A percentile compares a stretch with the other conserved stretches of the same genome.
phyloP scores from a whole-genome alignment of 192 early-diverging fungal species.

The Mortierella hygrophila region DNA sequence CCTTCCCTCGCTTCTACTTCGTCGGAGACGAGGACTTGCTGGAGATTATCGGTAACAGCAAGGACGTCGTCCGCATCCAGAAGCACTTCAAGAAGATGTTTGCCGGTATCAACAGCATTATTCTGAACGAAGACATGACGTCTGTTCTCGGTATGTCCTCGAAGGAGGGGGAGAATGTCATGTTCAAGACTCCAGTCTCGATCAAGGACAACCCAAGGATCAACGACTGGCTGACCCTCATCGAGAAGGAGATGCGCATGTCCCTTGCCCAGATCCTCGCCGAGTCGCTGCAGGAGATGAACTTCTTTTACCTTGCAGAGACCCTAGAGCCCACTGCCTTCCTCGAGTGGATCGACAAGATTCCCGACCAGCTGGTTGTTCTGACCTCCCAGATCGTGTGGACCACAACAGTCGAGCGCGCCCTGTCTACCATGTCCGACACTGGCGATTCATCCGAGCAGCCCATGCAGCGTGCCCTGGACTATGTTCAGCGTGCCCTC shows the following conservation, averaged over 20 bases:
- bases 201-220: constrained; percentile 90
- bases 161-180: constrained; percentile 91
- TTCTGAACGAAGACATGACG: constrained; percentile 84
- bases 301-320: constrained; percentile 67
- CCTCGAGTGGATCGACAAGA: constrained; percentile 87
- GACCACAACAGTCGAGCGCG: constrained; percentile 89
- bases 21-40: constrained; percentile 99
- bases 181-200: constrained; percentile 82
- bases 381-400: constrained; percentile 91
- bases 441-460: constrained; percentile 47
- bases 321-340: constrained; percentile 69
- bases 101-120: constrained; percentile 90
- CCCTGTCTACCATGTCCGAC: constrained; percentile 65
- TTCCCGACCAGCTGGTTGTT: constrained; percentile 95
- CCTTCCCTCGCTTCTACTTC: constrained; percentile 99
- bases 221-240: constrained; percentile 95
- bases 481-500: constrained; percentile 77
- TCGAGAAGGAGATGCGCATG: constrained; percentile 95
- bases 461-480: constrained; percentile 70
- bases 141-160: constrained; percentile 88
- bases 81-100: constrained; percentile 99
- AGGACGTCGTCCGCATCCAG: constrained; percentile 95
- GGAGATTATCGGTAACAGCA: constrained; percentile 99
- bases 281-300: constrained; percentile 79
- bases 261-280: constrained; percentile 85